Base-by-base conservation (phyloP, 2,329 filamentous ascomycete genomes). In the Gnomoniopsis smithogilvyi region DNA sequence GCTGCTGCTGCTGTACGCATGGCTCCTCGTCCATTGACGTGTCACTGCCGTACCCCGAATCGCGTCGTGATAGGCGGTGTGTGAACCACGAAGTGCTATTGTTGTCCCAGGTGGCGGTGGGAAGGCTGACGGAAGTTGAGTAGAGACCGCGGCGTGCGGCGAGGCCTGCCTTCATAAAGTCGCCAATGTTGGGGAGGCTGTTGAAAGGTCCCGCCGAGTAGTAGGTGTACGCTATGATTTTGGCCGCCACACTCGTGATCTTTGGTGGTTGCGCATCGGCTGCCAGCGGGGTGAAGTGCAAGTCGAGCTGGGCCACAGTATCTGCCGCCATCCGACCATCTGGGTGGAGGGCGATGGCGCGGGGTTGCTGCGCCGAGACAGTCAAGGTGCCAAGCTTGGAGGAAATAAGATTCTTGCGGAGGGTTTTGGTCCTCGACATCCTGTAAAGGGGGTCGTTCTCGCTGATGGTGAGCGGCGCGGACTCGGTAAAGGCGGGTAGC, bases 11-110 rank as follows among this genome's bases (percentile, higher is more conserved):
- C 59, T 62, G 4, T 63, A 64, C 15, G 4, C 7, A 19, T n/a
- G 19, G 41, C n/a, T 45, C 41, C n/a, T 76, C 74, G 0, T 53
- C 51, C 12, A 43, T 34, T 17, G 53, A 38, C 12, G 71, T 68
- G n/a, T 78, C 73, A 67, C 73, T 80, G 14, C 74, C 75, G 67
- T 84, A 84, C 8, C 82, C 81, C 2, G 82, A 84, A 65, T 84
- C 81, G 21, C 81, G 75, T 33, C 80, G 75, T 1, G 65, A 66
- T 2, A 47, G 22, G 24, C 67, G 64, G 2, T 71, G 69, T 56
- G 76, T 68, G 21, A 62, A 64, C 83, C 83, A 85, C 22, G 65
- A 64, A 4, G 45, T 22, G 12, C 75, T 59, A 12, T 75, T 59
- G 6, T 70, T 71, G 4, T 76, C 51, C 0, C 73, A 59, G 3